Percentiles rank a stretch among this genome's conserved stretches.
These are phyloP conservation scores for Durusdinium trenchii DNA, from an alignment of 73 alveolate species.

Conservation along the genomic window DNA sequence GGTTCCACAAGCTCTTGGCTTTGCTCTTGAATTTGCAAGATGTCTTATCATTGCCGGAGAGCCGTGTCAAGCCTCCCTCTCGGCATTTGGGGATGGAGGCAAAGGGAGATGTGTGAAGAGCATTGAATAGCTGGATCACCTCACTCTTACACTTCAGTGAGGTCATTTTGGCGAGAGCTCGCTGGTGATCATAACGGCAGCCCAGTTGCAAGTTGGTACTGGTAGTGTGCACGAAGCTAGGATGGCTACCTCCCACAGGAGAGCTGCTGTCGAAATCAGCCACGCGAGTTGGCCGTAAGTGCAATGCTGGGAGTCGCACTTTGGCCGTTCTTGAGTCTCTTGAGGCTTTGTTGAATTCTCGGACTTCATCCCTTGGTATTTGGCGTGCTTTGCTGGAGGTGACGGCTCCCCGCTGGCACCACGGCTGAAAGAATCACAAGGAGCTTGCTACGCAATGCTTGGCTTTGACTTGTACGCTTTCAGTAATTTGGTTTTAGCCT, in stretches of 20 bases:
- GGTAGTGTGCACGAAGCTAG: background rate
- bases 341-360: constrained; percentile 58
- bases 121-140: background rate
- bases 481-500: too few relatives aligned
- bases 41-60: constrained; percentile 60
- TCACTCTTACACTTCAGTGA: background rate
- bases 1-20: constrained; percentile 74
- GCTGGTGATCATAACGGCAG: constrained; percentile 38
- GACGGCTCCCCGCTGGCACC: constrained; percentile 70
- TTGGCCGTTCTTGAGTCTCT: too few relatives aligned
- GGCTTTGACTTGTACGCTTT: too few relatives aligned
- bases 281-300: background rate
- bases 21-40: constrained; percentile 68
- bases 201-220: background rate
- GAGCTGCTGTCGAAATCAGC: background rate
- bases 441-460: too few relatives aligned
- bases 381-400: constrained; percentile 75
- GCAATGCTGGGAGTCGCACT: too few relatives aligned
- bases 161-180: constrained; percentile 91
- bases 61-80: constrained; percentile 47
- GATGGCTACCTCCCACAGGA: background rate
- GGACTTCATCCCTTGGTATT: constrained; percentile 87
- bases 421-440: too few relatives aligned
- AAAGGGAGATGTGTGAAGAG: too few relatives aligned
- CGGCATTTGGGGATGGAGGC: background rate